Percentiles rank a stretch among this genome's conserved stretches.
These are phyloP conservation scores for Chlorociboria aeruginascens DNA, from an alignment of 495 filamentous ascomycete genomes.

Conservation along the genomic window DNA sequence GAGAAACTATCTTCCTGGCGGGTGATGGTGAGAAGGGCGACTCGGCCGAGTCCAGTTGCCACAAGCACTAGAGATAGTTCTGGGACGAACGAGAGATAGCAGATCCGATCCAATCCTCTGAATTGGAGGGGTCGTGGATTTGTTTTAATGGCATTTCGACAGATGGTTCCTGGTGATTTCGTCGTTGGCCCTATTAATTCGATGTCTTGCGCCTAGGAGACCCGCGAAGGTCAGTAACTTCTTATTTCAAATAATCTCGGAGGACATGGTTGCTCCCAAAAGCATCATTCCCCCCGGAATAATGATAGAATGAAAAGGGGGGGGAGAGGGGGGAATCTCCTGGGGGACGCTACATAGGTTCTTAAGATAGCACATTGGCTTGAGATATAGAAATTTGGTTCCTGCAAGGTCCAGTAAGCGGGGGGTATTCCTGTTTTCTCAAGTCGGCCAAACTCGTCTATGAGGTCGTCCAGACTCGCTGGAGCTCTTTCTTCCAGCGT, in stretches of 20 bases:
- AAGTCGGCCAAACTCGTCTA: too few relatives aligned
- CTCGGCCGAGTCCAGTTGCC: slow-evolving; percentile 62
- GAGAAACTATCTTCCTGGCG: slow-evolving; percentile 13
- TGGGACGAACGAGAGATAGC: slow-evolving; percentile 47
- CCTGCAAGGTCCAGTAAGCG: not conserved
- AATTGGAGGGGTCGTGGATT: not conserved
- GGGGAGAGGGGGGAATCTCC: too few relatives aligned
- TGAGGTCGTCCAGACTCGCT: too few relatives aligned
- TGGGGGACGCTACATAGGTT: slow-evolving; percentile 28
- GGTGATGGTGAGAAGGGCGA: slow-evolving; percentile 62
- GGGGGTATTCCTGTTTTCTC: too few relatives aligned
- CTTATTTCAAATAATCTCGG: too few relatives aligned
- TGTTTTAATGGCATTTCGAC: slow-evolving; percentile 11
- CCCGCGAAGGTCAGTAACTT: too few relatives aligned
- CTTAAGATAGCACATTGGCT: slow-evolving; percentile 35
- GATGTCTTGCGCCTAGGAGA: slow-evolving; percentile 26
- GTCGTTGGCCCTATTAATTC: slow-evolving; percentile 39
- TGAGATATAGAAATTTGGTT: not conserved
- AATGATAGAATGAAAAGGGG: too few relatives aligned
- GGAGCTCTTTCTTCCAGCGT: too few relatives aligned
- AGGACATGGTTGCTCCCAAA: too few relatives aligned
- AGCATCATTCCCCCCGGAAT: too few relatives aligned
- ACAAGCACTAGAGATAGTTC: slow-evolving; percentile 67
- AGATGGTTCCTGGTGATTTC: slow-evolving; percentile 6
- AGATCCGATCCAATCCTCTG: not conserved